These are phyloP conservation scores for Spatholobus suberectus DNA, from an alignment of 306 rosid species.

Conservation along the genomic window DNA sequence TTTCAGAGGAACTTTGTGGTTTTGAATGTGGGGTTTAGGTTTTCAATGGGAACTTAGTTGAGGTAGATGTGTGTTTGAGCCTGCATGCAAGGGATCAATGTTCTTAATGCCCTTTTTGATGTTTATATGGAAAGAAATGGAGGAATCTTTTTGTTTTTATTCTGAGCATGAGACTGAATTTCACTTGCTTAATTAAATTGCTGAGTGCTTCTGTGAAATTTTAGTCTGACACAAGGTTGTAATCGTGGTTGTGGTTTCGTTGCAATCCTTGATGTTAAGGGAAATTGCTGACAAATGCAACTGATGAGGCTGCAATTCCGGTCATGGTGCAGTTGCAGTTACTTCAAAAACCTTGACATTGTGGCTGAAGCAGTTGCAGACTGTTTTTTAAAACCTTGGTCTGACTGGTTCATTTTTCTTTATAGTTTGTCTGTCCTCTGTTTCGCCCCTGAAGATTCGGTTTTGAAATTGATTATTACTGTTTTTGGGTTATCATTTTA, in stretches of 20 bases:
- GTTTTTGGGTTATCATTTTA: slow-evolving; percentile 6
- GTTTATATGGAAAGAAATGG: not conserved
- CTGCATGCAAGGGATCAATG: slow-evolving; percentile 56
- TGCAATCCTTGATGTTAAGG: not conserved
- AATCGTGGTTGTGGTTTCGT: not conserved
- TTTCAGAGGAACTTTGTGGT: not conserved
- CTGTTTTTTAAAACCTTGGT: not conserved
- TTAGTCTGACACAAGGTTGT: not conserved
- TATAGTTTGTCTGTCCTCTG: not conserved
- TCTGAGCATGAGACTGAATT: slow-evolving; percentile 6
- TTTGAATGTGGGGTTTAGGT: slow-evolving; percentile 45
- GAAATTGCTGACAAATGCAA: not conserved
- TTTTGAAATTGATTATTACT: slow-evolving; percentile 12
- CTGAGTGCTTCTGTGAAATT: slow-evolving; percentile 13
- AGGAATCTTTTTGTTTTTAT: not conserved
- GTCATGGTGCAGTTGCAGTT: not conserved
- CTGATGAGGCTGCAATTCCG: not conserved
- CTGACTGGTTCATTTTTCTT: not conserved
- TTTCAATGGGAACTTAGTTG: slow-evolving; percentile 37
- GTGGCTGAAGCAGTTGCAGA: not conserved
- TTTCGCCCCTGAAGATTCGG: not conserved
- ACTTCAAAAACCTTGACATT: too few species aligned
- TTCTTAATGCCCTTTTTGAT: slow-evolving; percentile 3
- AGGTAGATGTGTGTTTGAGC: slow-evolving; percentile 25
- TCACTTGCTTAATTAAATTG: not conserved